phyloP scores from a whole-genome alignment of 805 yeast genomes.

The Kluyveromyces aestuarii region DNA sequence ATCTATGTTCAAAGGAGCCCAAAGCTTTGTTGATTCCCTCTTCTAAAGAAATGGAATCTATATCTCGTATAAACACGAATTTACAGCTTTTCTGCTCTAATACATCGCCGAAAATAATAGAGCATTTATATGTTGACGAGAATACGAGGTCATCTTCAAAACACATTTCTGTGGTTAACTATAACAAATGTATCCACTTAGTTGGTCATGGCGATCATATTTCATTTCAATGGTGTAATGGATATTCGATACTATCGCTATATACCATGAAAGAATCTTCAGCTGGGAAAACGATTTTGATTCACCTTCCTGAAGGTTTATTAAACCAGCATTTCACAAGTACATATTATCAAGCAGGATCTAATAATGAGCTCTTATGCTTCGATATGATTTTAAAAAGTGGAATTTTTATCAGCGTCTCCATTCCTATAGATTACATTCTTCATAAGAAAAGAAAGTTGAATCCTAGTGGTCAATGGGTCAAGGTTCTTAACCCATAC shows the following conservation, averaged over 20 bases:
- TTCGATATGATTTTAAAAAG: constrained; percentile 20
- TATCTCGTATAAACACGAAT: constrained; percentile 2
- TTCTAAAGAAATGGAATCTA: not conserved
- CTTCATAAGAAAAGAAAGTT: constrained; percentile 5
- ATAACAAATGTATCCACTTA: not conserved
- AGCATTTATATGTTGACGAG: constrained; percentile 2
- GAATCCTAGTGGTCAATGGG: constrained; percentile 39
- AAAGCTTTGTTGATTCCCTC: not conserved
- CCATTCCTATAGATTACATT: constrained; percentile 18
- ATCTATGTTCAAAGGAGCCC: not conserved
- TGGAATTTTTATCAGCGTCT: constrained; percentile 16
- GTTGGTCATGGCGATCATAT: constrained; percentile 12
- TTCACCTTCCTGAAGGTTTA: constrained; percentile 18
- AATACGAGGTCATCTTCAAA: not conserved
- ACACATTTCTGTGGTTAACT: not conserved
- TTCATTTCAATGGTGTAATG: constrained; percentile 20
- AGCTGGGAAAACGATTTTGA: constrained; percentile 15
- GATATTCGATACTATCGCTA: constrained; percentile 13
- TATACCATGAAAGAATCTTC: constrained; percentile 15
- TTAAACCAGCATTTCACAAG: constrained; percentile 20
- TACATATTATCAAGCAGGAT: constrained; percentile 7
- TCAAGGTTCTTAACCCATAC: constrained; percentile 59
- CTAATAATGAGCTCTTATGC: constrained; percentile 4
- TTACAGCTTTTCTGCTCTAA: not conserved
- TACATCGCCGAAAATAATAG: not conserved